Conservation (phyloP, 441 rosid species). For the Erodium trifolium region DNA sequence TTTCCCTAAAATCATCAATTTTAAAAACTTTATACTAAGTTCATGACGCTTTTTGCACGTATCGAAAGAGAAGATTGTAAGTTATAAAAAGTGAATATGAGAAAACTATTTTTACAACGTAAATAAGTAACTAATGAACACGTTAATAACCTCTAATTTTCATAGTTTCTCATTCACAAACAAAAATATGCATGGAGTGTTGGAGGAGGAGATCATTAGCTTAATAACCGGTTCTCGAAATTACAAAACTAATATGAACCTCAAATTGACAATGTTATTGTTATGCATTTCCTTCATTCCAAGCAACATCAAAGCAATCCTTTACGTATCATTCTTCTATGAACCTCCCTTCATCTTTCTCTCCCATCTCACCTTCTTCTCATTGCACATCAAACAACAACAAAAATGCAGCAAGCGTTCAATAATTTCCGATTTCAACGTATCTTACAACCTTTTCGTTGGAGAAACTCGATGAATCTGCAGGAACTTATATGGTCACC, state of each 20-base stretch:
- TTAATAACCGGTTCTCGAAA: neutral
- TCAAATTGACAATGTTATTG: neutral
- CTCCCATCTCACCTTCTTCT: neutral
- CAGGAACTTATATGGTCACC: neutral
- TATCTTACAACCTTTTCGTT: too few relatives aligned
- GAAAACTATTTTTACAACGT: too few relatives aligned
- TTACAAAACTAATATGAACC: neutral
- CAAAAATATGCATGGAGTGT: neutral
- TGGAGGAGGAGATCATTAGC: neutral
- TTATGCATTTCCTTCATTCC: neutral
- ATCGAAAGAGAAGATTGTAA: too few relatives aligned
- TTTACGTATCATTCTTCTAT: neutral
- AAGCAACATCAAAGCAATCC: neutral
- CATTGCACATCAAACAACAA: neutral
- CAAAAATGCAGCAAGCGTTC: neutral
- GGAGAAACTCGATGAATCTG: neutral
- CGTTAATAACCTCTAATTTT: too few relatives aligned
- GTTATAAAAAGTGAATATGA: too few relatives aligned
- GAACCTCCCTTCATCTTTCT: neutral
- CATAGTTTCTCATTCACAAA: too few relatives aligned
- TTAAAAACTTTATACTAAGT: too few relatives aligned
- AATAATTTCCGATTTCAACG: neutral
- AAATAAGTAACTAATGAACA: too few relatives aligned
- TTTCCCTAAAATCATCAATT: too few relatives aligned
- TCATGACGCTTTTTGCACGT: too few relatives aligned